These are phyloP conservation scores for Cyclotella atomus DNA, from an alignment of 108 stramenopile species.

Conservation along the genomic window DNA sequence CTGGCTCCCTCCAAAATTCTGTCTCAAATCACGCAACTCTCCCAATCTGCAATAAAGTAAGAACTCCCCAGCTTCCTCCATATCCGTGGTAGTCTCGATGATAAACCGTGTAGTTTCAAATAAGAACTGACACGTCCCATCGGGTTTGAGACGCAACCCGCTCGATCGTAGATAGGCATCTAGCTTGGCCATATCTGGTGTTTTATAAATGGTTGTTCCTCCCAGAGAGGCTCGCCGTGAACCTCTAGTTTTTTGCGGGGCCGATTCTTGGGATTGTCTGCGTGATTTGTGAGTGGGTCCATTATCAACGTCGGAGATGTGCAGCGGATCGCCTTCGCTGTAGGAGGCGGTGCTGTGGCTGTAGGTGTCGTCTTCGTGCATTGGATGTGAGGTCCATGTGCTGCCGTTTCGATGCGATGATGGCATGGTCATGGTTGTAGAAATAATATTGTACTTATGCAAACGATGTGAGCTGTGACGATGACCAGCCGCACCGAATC, in stretches of 20 bases:
- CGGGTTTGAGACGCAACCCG: conserved; percentile 33
- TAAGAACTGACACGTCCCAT: conserved; percentile 41
- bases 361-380: not conserved
- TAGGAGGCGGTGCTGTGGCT: not conserved
- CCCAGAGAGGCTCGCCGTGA: conserved; percentile 40
- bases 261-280: too few species aligned
- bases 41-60: conserved; percentile 34
- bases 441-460: not conserved
- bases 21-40: conserved; percentile 1
- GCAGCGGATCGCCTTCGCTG: not conserved
- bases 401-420: not conserved
- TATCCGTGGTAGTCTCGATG: conserved; percentile 25
- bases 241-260: not conserved
- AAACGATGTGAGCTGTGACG: not conserved
- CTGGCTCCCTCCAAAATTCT: not conserved
- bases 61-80: conserved; percentile 25
- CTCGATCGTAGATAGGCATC: conserved; percentile 24
- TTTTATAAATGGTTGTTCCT: conserved; percentile 35
- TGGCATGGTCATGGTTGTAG: not conserved
- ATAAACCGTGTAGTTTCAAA: conserved; percentile 28
- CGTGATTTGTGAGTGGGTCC: not conserved
- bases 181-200: conserved; percentile 39
- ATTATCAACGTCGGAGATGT: not conserved
- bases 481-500: too few species aligned
- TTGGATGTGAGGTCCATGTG: not conserved